These are phyloP conservation scores for Pseudogymnoascus sp. DNA, from an alignment of 2,329 filamentous ascomycete genomes.

Conservation along the genomic window DNA sequence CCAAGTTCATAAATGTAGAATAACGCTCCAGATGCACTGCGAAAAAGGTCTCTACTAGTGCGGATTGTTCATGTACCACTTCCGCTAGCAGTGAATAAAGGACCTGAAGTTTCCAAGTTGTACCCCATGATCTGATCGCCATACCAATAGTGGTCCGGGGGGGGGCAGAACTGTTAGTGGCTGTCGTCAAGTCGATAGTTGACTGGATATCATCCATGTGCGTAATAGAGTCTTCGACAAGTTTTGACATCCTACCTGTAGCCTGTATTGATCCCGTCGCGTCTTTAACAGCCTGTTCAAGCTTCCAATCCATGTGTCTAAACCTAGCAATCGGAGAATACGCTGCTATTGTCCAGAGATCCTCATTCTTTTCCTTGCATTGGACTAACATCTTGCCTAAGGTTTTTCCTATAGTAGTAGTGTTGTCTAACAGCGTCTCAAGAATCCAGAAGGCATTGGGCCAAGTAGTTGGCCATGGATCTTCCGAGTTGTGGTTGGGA, in stretches of 20 bases:
- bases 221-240: background rate
- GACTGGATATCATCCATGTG: background rate
- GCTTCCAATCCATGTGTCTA: background rate
- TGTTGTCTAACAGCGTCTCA: background rate
- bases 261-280: background rate
- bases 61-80: slow-evolving; percentile 16
- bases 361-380: background rate
- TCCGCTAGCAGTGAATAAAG: background rate
- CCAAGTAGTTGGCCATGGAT: background rate
- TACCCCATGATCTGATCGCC: background rate
- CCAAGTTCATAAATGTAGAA: slow-evolving; percentile 5
- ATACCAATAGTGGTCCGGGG: background rate
- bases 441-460: background rate
- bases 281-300: background rate
- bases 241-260: background rate
- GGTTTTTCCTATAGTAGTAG: background rate
- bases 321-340: background rate
- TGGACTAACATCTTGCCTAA: background rate
- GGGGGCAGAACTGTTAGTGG: background rate
- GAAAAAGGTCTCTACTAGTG: slow-evolving; percentile 28
- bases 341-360: background rate
- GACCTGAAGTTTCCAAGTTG: background rate
- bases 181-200: background rate
- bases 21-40: slow-evolving; percentile 32
- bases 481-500: background rate